Conservation (phyloP, 1,284 basidiomycete species). For the Ustilago bromivora region DNA sequence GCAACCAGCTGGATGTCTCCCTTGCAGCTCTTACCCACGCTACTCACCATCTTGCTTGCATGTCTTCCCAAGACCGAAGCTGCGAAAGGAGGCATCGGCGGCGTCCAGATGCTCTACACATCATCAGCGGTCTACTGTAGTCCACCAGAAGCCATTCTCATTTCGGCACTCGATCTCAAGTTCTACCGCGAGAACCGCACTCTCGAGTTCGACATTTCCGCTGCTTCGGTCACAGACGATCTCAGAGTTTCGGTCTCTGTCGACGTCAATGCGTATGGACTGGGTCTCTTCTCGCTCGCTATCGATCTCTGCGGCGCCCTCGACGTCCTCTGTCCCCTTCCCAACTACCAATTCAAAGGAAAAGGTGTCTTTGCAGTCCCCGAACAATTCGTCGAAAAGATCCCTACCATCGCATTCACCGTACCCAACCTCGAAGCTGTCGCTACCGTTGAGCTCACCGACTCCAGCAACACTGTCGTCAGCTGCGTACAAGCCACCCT, state of each 20-base stretch:
- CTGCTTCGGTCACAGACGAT: constrained; percentile 57
- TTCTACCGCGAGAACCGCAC: constrained; percentile 63
- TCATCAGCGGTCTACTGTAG: constrained; percentile 66
- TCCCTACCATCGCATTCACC: constrained; percentile 84
- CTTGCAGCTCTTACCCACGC: constrained; percentile 3
- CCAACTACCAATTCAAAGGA: constrained; percentile 70
- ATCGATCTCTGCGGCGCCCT: constrained; percentile 65
- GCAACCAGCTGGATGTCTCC: constrained; percentile 2
- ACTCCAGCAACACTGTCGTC: constrained; percentile 79
- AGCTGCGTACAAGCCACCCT: constrained; percentile 92
- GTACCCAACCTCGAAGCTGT: constrained; percentile 93
- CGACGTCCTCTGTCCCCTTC: constrained; percentile 65
- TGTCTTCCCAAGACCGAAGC: constrained; percentile 6
- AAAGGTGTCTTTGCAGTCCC: constrained; percentile 82
- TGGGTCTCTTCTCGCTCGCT: constrained; percentile 59
- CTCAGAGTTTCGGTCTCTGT: constrained; percentile 50
- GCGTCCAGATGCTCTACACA: constrained; percentile 52
- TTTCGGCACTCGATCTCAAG: constrained; percentile 57
- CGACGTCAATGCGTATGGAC: constrained; percentile 66
- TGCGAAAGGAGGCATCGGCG: constrained; percentile 30
- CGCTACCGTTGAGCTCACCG: constrained; percentile 81
- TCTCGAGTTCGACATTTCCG: constrained; percentile 64
- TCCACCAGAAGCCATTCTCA: constrained; percentile 60
- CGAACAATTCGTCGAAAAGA: constrained; percentile 71
- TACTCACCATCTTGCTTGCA: constrained; percentile 13